phyloP scores from a whole-genome alignment of 306 rosid species.

The Dalbergia cultrata region DNA sequence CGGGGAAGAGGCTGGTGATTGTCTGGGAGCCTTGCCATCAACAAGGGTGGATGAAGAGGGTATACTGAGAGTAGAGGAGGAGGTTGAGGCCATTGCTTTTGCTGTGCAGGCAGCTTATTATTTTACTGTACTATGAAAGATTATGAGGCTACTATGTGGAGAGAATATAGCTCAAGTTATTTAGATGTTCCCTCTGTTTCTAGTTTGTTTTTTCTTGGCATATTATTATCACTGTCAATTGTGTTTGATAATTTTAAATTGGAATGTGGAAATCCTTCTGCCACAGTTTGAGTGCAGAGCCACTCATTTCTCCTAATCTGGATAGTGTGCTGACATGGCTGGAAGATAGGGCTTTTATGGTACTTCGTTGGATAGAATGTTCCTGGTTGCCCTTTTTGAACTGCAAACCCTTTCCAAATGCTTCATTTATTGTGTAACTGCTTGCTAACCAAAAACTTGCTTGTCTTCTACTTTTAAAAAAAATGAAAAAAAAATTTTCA shows the following conservation, averaged over 20 bases:
- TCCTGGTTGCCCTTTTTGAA: conserved; percentile 29
- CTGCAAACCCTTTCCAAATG: conserved; percentile 1
- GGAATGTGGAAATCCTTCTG: conserved; percentile 50
- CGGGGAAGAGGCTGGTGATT: conserved; percentile 62
- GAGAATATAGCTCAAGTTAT: conserved; percentile 37
- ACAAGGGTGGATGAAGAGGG: conserved; percentile 75
- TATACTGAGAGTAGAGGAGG: conserved; percentile 66
- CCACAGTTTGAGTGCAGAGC: conserved; percentile 57
- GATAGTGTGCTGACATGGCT: conserved; percentile 76
- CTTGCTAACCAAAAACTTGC: background rate
- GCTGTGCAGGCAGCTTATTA: background rate
- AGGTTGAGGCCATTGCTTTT: conserved; percentile 72
- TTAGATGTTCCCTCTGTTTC: conserved; percentile 35
- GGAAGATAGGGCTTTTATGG: conserved; percentile 70
- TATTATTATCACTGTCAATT: conserved; percentile 3
- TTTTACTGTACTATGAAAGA: conserved; percentile 38
- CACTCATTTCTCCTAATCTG: conserved; percentile 61
- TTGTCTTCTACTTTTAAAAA: no score
- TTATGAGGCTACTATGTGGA: conserved; percentile 41
- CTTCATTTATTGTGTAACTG: background rate
- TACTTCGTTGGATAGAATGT: conserved; percentile 56
- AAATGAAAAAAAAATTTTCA: no score
- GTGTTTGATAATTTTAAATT: conserved; percentile 47
- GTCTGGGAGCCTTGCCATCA: conserved; percentile 74
- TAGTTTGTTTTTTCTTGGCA: conserved; percentile 31